phyloP scores from a whole-genome alignment of 371 early-diverging fungal species.

The Mucor mucedo region DNA sequence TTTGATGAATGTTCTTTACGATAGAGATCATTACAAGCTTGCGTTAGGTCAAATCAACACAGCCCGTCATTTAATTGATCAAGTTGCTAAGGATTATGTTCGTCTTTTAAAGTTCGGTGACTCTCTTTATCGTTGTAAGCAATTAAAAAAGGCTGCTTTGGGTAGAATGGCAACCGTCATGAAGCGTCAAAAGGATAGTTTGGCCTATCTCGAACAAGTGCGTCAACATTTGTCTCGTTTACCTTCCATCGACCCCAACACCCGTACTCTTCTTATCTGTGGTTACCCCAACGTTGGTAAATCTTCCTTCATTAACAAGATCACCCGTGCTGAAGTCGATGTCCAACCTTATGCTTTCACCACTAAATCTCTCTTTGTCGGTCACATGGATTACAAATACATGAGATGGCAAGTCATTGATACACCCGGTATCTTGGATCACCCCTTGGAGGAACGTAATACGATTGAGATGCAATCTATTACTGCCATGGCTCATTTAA shows the following conservation, averaged over 20 bases:
- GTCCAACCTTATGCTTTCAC: constrained; percentile 99
- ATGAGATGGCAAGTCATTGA: constrained; percentile 99
- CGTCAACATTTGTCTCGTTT: constrained; percentile 98
- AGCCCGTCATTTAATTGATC: constrained; percentile 94
- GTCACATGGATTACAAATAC: constrained; percentile 99
- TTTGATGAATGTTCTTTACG: constrained; percentile 99
- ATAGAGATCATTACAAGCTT: constrained; percentile 99
- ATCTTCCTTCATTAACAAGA: constrained; percentile 99
- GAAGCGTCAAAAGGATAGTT: constrained; percentile 97
- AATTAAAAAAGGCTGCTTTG: constrained; percentile 98
- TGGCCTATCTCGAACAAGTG: constrained; percentile 99
- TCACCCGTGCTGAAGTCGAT: constrained; percentile 99
- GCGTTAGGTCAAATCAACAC: constrained; percentile 99
- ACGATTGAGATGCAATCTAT: constrained; percentile 99
- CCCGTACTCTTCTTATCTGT: constrained; percentile 98
- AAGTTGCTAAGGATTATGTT: constrained; percentile 97
- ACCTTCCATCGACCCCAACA: constrained; percentile 99
- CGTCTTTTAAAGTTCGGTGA: constrained; percentile 99
- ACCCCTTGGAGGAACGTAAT: constrained; percentile 99
- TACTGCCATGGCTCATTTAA: constrained; percentile 99
- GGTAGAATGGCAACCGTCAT: constrained; percentile 98
- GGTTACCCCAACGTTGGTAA: constrained; percentile 99
- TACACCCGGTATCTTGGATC: constrained; percentile 99
- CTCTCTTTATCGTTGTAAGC: constrained; percentile 99
- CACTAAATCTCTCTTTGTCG: constrained; percentile 99